phyloP scores from a whole-genome alignment of 2,329 filamentous ascomycete species.

The Apiospora pterosperma region DNA sequence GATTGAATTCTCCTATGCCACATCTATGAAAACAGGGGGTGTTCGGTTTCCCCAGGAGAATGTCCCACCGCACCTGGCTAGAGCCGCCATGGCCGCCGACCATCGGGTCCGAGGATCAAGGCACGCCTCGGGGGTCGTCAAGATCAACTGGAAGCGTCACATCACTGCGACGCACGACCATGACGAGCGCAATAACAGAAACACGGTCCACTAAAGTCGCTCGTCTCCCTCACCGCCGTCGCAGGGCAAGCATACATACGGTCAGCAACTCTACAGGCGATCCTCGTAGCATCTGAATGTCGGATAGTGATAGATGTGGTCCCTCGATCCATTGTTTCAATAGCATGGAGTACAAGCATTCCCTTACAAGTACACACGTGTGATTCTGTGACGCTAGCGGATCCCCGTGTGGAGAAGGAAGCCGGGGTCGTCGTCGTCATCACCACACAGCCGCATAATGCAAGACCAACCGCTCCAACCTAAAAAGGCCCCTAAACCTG shows the following conservation, averaged over 20 bases:
- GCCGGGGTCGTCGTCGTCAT: neutral
- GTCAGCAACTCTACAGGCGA: neutral
- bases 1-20: neutral
- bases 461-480: neutral
- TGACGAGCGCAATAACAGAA: neutral
- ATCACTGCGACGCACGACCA: neutral
- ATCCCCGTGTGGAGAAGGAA: neutral
- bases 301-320: too few relatives aligned
- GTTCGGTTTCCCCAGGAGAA: too few relatives aligned
- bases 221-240: neutral
- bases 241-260: neutral
- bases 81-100: conserved; percentile 20
- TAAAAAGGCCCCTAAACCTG: neutral
- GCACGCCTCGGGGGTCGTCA: conserved; percentile 17
- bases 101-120: conserved; percentile 32
- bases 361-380: neutral
- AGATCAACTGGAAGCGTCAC: neutral
- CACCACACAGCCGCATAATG: neutral
- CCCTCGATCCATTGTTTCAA: too few relatives aligned
- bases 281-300: too few relatives aligned
- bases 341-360: too few relatives aligned
- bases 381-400: neutral
- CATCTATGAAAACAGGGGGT: neutral
- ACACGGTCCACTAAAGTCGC: neutral
- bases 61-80: conserved; percentile 19